A percentile compares a stretch with the other conserved stretches of the same genome.
Evolutionary conservation across 176 grass and related monocot genomes (phyloP).

Genomic region (Saccharum spontaneum): DNA sequence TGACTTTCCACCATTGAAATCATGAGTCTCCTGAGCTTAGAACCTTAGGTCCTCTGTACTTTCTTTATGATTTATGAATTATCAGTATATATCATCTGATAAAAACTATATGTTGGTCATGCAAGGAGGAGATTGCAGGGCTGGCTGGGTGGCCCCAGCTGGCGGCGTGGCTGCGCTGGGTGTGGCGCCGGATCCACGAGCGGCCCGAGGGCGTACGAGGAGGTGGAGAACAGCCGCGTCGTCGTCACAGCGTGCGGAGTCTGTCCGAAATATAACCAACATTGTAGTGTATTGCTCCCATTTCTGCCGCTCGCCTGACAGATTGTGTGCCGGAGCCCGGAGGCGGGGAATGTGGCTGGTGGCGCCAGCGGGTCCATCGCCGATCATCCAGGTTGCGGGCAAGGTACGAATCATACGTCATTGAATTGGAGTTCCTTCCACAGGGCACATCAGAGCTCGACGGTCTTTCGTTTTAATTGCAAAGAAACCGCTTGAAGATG

Average conservation of each 20-base stretch:
- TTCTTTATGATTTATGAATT: slow-evolving; percentile 15
- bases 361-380: not conserved
- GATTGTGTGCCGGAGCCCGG: not conserved
- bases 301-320: not conserved
- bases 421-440: too few species aligned
- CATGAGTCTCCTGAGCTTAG: slow-evolving; percentile 4
- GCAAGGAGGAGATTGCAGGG: too few species aligned
- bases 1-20: not conserved
- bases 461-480: not conserved
- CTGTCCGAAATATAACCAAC: too few species aligned
- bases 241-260: too few species aligned
- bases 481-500: not conserved
- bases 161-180: too few species aligned
- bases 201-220: too few species aligned
- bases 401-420: not conserved
- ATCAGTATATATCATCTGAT: not conserved
- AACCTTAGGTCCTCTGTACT: not conserved
- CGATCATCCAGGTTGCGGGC: not conserved
- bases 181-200: too few species aligned
- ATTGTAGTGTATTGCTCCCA: too few species aligned
- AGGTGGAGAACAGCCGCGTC: too few species aligned
- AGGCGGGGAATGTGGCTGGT: not conserved
- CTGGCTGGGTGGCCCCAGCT: too few species aligned
- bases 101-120: too few species aligned
- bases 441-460: not conserved